These are phyloP conservation scores for Trichomonas tenax DNA, from an alignment of 208 protist species.

Conservation along the genomic window DNA sequence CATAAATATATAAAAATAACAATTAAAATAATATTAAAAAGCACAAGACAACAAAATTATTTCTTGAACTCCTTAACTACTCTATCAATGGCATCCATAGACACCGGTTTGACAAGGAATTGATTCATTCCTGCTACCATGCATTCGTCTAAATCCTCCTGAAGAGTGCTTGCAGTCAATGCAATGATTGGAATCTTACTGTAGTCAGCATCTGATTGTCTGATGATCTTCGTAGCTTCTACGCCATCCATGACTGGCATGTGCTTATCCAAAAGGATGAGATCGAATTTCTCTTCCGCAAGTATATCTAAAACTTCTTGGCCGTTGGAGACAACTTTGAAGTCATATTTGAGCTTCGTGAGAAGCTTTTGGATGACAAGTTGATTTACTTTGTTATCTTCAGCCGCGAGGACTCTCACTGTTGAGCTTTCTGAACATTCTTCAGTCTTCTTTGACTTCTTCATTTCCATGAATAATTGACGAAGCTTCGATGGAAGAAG, in stretches of 20 bases:
- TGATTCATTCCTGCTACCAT: not conserved
- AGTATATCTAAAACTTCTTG: not conserved
- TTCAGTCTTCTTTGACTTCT: not conserved
- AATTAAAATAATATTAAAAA: no score
- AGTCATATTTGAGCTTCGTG: not conserved
- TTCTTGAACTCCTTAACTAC: not conserved
- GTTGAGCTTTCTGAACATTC: not conserved
- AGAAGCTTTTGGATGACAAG: not conserved
- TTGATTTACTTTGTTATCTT: not conserved
- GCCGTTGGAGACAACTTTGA: not conserved
- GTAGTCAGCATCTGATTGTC: not conserved
- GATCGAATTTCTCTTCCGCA: not conserved
- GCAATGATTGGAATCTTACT: not conserved
- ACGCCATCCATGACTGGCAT: not conserved
- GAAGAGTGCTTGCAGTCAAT: not conserved
- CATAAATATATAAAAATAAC: no score
- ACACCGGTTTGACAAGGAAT: not conserved
- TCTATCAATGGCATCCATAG: not conserved
- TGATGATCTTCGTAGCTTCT: not conserved
- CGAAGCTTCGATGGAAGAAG: not conserved
- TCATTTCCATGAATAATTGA: not conserved
- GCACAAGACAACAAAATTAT: no score
- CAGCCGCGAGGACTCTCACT: not conserved
- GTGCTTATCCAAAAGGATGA: not conserved
- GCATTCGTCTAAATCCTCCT: not conserved